Evolutionary conservation across 2,329 filamentous ascomycete species (phyloP).

Genomic region (Botrytis medusae): DNA sequence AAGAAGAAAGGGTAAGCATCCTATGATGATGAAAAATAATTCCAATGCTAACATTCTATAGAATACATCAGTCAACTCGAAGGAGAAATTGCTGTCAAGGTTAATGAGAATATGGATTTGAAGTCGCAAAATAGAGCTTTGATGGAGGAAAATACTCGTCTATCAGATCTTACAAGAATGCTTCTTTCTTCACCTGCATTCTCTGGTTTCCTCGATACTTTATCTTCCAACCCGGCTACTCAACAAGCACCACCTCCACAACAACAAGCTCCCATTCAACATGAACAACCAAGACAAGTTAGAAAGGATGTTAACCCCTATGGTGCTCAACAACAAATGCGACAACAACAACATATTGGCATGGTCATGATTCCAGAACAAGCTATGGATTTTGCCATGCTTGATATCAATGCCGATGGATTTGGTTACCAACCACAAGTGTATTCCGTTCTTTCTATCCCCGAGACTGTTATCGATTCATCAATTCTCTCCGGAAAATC

Average conservation of each 20-base stretch:
- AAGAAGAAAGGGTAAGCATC: slow-evolving; percentile 84
- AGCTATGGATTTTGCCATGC: slow-evolving; percentile 69
- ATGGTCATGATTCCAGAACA: slow-evolving; percentile 85
- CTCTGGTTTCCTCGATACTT: slow-evolving; percentile 72
- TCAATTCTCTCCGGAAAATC: slow-evolving; percentile 70
- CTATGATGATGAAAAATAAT: background rate
- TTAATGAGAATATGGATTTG: slow-evolving; percentile 79
- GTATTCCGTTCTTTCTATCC: slow-evolving; percentile 69
- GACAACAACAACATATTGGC: slow-evolving; percentile 62
- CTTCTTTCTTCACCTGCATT: slow-evolving; percentile 80
- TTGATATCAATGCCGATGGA: slow-evolving; percentile 57
- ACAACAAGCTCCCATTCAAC: slow-evolving; percentile 28
- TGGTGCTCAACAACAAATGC: slow-evolving; percentile 50
- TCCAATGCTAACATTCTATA: slow-evolving; percentile 55
- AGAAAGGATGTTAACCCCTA: slow-evolving; percentile 69
- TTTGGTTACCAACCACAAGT: slow-evolving; percentile 68
- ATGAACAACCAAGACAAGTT: slow-evolving; percentile 48
- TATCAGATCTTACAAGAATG: slow-evolving; percentile 77
- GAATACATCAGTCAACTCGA: slow-evolving; percentile 98
- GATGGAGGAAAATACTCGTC: slow-evolving; percentile 79
- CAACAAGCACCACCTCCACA: slow-evolving; percentile 42
- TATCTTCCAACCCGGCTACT: slow-evolving; percentile 59
- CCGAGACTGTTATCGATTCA: slow-evolving; percentile 55
- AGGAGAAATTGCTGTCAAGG: slow-evolving; percentile 79
- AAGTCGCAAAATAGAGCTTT: slow-evolving; percentile 79